Conservation (phyloP, 1,284 basidiomycete genomes). For the Peniophora sp. region DNA sequence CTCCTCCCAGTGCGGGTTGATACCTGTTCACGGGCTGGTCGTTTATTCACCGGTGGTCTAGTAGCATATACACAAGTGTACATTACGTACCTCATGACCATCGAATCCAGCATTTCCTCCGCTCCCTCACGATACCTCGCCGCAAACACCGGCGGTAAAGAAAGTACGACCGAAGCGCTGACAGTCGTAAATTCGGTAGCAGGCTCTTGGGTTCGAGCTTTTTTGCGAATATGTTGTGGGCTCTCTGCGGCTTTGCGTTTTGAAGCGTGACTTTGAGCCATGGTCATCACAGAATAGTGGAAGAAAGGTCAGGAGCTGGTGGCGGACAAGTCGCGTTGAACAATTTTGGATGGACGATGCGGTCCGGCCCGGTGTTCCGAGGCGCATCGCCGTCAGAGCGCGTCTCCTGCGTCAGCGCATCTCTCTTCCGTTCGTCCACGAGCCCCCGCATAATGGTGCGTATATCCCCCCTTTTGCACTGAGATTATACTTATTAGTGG, state of each 20-base stretch:
- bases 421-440: not conserved
- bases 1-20: conserved; percentile 79
- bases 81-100: conserved; percentile 81
- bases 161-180: conserved; percentile 59
- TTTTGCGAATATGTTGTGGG: conserved; percentile 13
- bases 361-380: not conserved
- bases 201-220: conserved; percentile 18
- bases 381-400: not conserved
- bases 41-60: conserved; percentile 7
- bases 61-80: not conserved
- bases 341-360: not conserved
- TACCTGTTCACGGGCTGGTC: conserved; percentile 50
- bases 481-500: not conserved
- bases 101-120: conserved; percentile 84
- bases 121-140: conserved; percentile 65
- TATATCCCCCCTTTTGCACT: not conserved
- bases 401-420: not conserved
- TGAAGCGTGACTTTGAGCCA: conserved; percentile 5
- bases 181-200: conserved; percentile 61
- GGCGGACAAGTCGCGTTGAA: too few relatives aligned
- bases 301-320: not conserved
- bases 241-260: conserved; percentile 6
- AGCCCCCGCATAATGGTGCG: conserved; percentile 2
- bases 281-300: conserved; percentile 14
- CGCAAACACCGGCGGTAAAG: conserved; percentile 81